Evolutionary conservation across 2,329 filamentous ascomycete genomes (phyloP), one percentile per base, ranked within the genome.

Genomic region (Cladophialophora carrionii): DNA sequence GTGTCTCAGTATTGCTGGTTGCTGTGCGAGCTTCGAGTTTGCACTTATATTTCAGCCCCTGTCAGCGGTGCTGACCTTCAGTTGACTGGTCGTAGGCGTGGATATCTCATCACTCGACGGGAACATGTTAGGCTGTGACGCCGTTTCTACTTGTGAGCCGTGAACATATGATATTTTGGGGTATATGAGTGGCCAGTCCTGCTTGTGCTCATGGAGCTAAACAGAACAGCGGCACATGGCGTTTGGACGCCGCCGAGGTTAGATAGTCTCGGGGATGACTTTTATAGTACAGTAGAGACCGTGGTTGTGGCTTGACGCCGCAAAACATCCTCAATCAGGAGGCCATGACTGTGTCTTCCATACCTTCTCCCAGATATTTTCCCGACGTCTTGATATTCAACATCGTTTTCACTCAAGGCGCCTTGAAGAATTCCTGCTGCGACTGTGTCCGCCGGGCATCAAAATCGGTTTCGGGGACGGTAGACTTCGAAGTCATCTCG

Each of bases 401-500:
- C 37, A 43, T n/a, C 6, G 17, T 43, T 43, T 2, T 17, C 17
- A 43, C 37, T 43, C 37, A 43, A 2, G 37, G 37, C 17, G 37
- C 17, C 17, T 43, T 43, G 37, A 43, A 43, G 37, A 43, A 43
- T 9, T 43, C 37, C 17, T 43, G 37, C 37, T 43, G 14, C 37
- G 37, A 43, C 2, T 43, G 4, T n/a, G 37, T 43, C 37, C n/a
- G 14, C 4, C 6, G 37, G 17, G 17, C 37, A 20, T 43, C 37
- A 8, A 43, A n/a, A 6, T 43, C 34, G 37, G 3, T 7, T n/a
- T 7, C n/a, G 7, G 37, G 37, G 37, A 7, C 37, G 17, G 8
- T 51, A 20, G 20, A 9, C 24, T 3, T 51, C 1, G 48, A 51
- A 14, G 48, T n/a, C 56, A 64, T 59, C 32, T 64, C 62, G 9